phyloP scores from a whole-genome alignment of 1,284 basidiomycete species.

The Abortiporus biennis region DNA sequence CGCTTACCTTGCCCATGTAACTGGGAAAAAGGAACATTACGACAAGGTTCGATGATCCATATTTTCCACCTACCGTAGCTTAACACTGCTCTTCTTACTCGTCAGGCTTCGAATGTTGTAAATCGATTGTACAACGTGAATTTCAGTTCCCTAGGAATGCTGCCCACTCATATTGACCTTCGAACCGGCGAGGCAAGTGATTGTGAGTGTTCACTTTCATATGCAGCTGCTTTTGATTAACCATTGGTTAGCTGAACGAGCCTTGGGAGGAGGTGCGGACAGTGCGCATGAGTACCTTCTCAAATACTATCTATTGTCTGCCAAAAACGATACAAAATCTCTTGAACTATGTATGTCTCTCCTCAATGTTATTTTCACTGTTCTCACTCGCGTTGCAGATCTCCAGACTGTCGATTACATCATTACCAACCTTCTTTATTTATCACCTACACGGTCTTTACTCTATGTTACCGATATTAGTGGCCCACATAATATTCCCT shows the following conservation, averaged over 20 bases:
- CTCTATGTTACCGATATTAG: conserved; percentile 64
- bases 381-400: conserved; percentile 34
- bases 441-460: conserved; percentile 57
- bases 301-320: conserved; percentile 66
- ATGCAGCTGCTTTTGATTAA: too few relatives aligned
- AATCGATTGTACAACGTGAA: conserved; percentile 38
- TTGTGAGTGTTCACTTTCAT: conserved; percentile 30
- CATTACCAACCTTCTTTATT: conserved; percentile 57
- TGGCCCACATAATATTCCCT: conserved; percentile 24
- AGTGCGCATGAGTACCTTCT: conserved; percentile 74
- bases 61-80: not conserved
- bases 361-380: not conserved
- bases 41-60: conserved; percentile 29
- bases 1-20: conserved; percentile 59
- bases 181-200: conserved; percentile 31
- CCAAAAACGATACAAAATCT: conserved; percentile 47
- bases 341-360: conserved; percentile 55
- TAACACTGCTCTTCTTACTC: too few relatives aligned
- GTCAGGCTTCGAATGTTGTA: too few relatives aligned
- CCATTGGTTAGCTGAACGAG: too few relatives aligned
- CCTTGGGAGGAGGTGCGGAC: conserved; percentile 61
- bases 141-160: conserved; percentile 42
- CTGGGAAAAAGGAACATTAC: conserved; percentile 47
- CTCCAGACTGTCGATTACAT: conserved; percentile 54
- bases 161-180: conserved; percentile 47